phyloP scores from a whole-genome alignment of 805 yeast species.

The Candida fluviatilis region DNA sequence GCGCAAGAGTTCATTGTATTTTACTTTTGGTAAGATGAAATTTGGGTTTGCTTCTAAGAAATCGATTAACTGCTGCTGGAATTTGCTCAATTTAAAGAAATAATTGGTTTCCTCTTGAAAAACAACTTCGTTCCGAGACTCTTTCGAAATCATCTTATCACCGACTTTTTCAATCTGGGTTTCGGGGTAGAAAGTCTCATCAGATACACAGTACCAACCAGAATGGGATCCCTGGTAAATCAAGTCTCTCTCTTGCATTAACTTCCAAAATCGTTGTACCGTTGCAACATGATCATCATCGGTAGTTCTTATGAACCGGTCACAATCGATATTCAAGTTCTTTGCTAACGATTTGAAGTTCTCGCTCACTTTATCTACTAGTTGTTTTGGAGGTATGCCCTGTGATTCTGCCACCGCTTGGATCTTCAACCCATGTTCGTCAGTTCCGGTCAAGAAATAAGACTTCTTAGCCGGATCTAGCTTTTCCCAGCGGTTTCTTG shows the following conservation, averaged over 20 bases:
- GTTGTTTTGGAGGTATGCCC: conserved; percentile 49
- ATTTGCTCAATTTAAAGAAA: conserved; percentile 69
- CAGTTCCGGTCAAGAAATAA: conserved; percentile 85
- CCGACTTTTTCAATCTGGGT: conserved; percentile 51
- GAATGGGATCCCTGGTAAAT: conserved; percentile 80
- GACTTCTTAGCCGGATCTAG: conserved; percentile 32
- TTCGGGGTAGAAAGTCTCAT: conserved; percentile 91
- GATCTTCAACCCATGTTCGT: conserved; percentile 94
- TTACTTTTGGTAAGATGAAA: conserved; percentile 65
- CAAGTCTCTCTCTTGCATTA: conserved; percentile 53
- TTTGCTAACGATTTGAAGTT: conserved; percentile 64
- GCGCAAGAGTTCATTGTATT: conserved; percentile 48
- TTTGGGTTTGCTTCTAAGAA: conserved; percentile 45
- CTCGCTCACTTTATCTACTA: conserved; percentile 66
- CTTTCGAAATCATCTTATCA: conserved; percentile 46
- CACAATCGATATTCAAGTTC: conserved; percentile 53
- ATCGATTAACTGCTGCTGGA: conserved; percentile 51
- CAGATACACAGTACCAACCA: conserved; percentile 95
- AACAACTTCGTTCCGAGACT: conserved; percentile 71
- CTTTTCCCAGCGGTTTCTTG: conserved; percentile 66
- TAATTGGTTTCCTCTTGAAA: conserved; percentile 81
- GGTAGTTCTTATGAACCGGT: conserved; percentile 87
- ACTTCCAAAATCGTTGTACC: conserved; percentile 68
- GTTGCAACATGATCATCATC: conserved; percentile 70
- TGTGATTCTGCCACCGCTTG: conserved; percentile 71